Conservation (phyloP, 2,329 filamentous ascomycete genomes). For the Claviceps sorghi region DNA sequence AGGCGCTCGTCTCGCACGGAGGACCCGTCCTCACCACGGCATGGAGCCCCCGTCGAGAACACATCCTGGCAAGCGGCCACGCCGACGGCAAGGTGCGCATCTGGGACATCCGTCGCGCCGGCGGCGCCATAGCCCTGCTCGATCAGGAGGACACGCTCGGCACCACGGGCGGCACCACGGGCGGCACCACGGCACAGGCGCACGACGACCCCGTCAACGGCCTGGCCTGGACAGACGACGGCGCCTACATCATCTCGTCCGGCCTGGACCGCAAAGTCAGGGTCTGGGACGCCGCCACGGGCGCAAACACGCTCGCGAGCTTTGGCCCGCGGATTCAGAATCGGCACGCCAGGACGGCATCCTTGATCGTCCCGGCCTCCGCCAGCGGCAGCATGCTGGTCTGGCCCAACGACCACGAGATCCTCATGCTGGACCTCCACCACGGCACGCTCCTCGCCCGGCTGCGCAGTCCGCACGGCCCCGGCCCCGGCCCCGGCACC, state of each 20-base stretch:
- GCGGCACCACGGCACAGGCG: constrained; percentile 37
- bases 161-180: constrained; percentile 39
- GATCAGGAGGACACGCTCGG: constrained; percentile 76
- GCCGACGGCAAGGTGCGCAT: constrained; percentile 70
- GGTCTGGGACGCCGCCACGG: constrained; percentile 70
- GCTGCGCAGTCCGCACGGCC: constrained; percentile 51
- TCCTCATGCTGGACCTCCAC: constrained; percentile 66
- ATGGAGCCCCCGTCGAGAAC: constrained; percentile 71
- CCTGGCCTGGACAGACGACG: constrained; percentile 70
- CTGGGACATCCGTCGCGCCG: constrained; percentile 76
- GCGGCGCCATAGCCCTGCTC: constrained; percentile 59
- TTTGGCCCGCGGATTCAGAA: constrained; percentile 78
- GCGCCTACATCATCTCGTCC: constrained; percentile 59
- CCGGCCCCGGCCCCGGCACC: constrained; percentile 14
- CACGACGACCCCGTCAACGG: constrained; percentile 76
- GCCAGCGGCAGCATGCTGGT: constrained; percentile 50
- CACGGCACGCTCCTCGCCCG: constrained; percentile 60
- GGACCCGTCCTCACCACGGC: constrained; percentile 53
- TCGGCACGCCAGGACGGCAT: constrained; percentile 43
- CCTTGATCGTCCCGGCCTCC: constrained; percentile 51
- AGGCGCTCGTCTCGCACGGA: constrained; percentile 54
- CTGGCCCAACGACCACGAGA: constrained; percentile 69
- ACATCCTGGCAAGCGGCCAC: constrained; percentile 72
- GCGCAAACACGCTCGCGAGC: constrained; percentile 74
- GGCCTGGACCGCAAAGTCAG: constrained; percentile 75